A percentile compares a stretch with the other conserved stretches of the same genome.
These are phyloP conservation scores for Rhizophagus prolifer DNA, from an alignment of 192 early-diverging fungal species.

Conservation along the genomic window DNA sequence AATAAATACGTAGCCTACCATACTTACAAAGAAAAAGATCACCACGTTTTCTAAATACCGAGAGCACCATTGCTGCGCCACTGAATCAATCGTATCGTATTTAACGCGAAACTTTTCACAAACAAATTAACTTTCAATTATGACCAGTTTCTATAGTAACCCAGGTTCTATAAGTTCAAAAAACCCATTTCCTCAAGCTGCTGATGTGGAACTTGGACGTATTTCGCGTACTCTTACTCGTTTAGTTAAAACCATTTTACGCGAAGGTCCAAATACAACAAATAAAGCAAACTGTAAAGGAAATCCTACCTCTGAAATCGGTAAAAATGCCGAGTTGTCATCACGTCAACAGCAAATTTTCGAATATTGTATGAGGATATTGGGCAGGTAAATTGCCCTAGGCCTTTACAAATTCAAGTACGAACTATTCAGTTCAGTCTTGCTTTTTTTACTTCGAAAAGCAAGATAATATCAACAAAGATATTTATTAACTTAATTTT, in stretches of 20 bases:
- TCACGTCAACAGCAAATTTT: conserved; percentile 14
- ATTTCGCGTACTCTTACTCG: background rate
- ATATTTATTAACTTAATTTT: background rate
- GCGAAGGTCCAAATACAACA: background rate
- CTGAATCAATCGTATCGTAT: background rate
- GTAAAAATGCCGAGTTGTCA: background rate
- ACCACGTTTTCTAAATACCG: no score
- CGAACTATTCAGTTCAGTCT: background rate
- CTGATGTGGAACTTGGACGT: conserved; percentile 9
- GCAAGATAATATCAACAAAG: background rate
- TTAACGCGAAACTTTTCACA: background rate
- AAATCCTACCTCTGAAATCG: background rate
- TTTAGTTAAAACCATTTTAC: conserved; percentile 24
- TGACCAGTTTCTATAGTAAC: background rate
- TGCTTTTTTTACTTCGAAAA: background rate
- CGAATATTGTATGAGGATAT: conserved; percentile 26
- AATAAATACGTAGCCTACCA: no score
- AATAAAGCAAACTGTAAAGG: conserved; percentile 1
- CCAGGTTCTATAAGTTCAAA: background rate
- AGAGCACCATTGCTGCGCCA: no score
- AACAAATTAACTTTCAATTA: background rate
- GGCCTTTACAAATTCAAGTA: background rate
- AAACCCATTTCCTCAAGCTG: background rate
- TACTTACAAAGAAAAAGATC: no score
- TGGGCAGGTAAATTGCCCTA: conserved; percentile 15